Base-by-base conservation (phyloP, 2,329 filamentous ascomycete genomes). In the Aspergillus latus region DNA sequence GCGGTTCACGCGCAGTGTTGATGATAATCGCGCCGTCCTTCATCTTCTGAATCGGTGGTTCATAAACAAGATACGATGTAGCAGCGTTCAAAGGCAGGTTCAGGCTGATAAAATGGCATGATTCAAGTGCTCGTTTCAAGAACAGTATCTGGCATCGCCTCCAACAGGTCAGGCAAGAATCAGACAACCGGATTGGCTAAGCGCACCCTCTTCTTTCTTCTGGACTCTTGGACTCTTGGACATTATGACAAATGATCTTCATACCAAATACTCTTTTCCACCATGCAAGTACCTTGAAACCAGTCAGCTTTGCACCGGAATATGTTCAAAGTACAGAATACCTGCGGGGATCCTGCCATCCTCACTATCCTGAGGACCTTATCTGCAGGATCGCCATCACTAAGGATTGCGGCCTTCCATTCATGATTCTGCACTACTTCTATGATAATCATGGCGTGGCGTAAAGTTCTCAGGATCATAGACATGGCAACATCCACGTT, bases 401-500 rank as follows among this genome's bases (percentile, higher is more conserved):
- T 21, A 21, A 21, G 21, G 2, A 21, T 21, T 3, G 2, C 10
- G 8, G 9, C 36, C 5, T 49, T 49, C 28, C 45, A 49, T 32
- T 16, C 10, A 13, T 28, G 11, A 2, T 42, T 37, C 15, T 11
- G 10, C 1, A 34, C n/a, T 28, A 36, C 15, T 11, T 15, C 10
- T 10, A 54, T 4, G 37, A 21, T 16, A 1, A 28, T 28, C 13
- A 28, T 49, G 4, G 15, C 28, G 6, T 86, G 84, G 48, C 89
- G 21, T 21, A 21, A 76, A 15, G 88, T 86, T 15, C 88, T 89
- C 44, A 93, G 76, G 58, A 21, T 21, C 92, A 83, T 3, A 92
- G 80, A 92, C 59, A 92, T 83, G 61, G 82, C 86, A 6, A 84
- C 79, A 72, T 92, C 89, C 56, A 89, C 89, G 21, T 21, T 21